phyloP scores from a whole-genome alignment of 345 rosid species.

The Pistacia vera region DNA sequence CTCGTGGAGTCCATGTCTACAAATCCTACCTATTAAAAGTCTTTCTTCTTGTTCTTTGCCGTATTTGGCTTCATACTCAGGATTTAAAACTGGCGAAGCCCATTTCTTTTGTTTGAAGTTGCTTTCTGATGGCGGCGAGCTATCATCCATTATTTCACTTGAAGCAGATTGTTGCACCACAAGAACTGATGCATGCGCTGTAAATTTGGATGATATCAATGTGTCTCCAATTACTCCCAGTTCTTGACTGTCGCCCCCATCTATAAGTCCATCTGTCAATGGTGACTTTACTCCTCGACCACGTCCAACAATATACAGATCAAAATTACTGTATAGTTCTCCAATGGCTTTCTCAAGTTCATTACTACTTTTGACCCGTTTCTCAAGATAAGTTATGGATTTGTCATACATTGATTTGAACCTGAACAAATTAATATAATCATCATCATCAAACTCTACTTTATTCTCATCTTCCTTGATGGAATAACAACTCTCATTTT shows the following conservation, averaged over 20 bases:
- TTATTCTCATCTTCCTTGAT: slow-evolving; percentile 2
- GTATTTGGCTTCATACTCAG: not conserved
- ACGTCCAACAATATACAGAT: slow-evolving; percentile 38
- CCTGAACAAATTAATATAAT: slow-evolving; percentile 37
- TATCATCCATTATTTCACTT: not conserved
- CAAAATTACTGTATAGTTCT: slow-evolving; percentile 14
- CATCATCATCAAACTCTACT: slow-evolving; percentile 34
- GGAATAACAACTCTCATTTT: too few species aligned
- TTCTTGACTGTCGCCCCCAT: slow-evolving; percentile 32
- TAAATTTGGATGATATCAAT: slow-evolving; percentile 23
- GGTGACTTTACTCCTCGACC: slow-evolving; percentile 24
- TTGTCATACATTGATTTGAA: slow-evolving; percentile 32
- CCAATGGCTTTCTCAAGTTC: slow-evolving; percentile 22
- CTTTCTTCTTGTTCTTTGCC: too few species aligned
- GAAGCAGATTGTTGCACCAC: slow-evolving; percentile 29
- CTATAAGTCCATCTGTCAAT: slow-evolving; percentile 28
- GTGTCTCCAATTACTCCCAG: slow-evolving; percentile 37
- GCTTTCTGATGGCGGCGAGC: too few species aligned
- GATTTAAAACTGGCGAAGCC: not conserved
- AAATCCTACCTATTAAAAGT: too few species aligned
- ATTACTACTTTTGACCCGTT: slow-evolving; percentile 15
- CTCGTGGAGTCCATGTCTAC: too few species aligned
- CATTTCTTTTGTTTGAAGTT: not conserved
- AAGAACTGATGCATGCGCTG: slow-evolving; percentile 24
- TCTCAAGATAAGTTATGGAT: slow-evolving; percentile 30